These are phyloP conservation scores for Russula lepida DNA, from an alignment of 768 basidiomycete species.

Conservation along the genomic window DNA sequence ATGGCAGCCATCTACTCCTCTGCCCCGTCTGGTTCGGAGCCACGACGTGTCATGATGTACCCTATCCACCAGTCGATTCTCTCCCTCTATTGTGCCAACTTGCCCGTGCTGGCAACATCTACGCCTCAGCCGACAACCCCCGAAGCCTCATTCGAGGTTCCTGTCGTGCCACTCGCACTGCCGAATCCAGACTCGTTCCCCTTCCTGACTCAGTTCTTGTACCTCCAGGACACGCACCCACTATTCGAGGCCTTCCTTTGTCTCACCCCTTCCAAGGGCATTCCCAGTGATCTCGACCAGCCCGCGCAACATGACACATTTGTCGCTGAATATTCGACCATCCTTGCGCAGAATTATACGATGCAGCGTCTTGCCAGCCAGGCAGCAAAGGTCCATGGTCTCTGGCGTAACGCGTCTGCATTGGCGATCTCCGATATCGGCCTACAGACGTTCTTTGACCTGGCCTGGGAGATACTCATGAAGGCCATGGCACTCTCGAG, in stretches of 20 bases:
- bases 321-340: slow-evolving; percentile 14
- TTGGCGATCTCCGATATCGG: slow-evolving; percentile 42
- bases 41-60: slow-evolving; percentile 32
- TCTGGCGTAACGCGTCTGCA: slow-evolving; percentile 44
- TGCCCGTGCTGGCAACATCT: slow-evolving; percentile 46
- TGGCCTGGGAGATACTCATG: slow-evolving; percentile 43
- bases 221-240: slow-evolving; percentile 45
- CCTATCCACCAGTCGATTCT: slow-evolving; percentile 66
- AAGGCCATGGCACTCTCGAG: slow-evolving; percentile 30
- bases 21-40: slow-evolving; percentile 3
- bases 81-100: slow-evolving; percentile 56
- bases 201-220: slow-evolving; percentile 53
- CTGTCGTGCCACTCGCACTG: slow-evolving; percentile 54
- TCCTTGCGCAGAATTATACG: slow-evolving; percentile 25
- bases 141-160: slow-evolving; percentile 34
- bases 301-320: slow-evolving; percentile 6
- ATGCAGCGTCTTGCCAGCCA: slow-evolving; percentile 30
- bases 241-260: slow-evolving; percentile 43
- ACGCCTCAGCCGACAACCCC: slow-evolving; percentile 24
- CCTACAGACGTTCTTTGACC: slow-evolving; percentile 41
- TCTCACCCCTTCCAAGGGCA: slow-evolving; percentile 19
- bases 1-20: slow-evolving; percentile 20
- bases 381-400: slow-evolving; percentile 33
- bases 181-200: slow-evolving; percentile 57
- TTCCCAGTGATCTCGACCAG: slow-evolving; percentile 12